Base-by-base conservation (phyloP, 306 rosid species). In the Oemleria cerasiformis region DNA sequence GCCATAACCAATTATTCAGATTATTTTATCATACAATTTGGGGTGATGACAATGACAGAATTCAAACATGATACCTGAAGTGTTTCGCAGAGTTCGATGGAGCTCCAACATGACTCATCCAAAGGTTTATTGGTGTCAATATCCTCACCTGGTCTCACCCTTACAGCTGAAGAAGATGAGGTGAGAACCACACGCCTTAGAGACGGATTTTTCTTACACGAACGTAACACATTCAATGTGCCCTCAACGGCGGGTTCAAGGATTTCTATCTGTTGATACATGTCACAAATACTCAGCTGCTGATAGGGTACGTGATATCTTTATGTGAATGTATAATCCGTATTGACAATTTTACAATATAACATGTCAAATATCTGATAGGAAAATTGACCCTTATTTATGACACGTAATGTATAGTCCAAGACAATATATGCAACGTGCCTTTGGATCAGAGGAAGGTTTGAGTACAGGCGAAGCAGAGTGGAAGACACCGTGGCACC, bases 401-500 rank as follows among this genome's bases (percentile, higher is more conserved):
- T 12, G 14, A 30, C 36, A 45, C 5, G 50, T 10, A 13, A 12
- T 11, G 14, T 43, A 43, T 43, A 1, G 30, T 54, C 36, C 36
- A 9, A 20, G 39, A 57, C 1, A 15, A 3, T 49, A 49, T 49
- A 49, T 49, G 19, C 42, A 64, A 53, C 63, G 4, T 70, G 83
- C 97, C 96, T 91, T 85, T 16, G 98, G 92, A 82, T 91, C 84
- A 40, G 92, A 72, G 5, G 85, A 68, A 74, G 73, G 76, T 49
- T 55, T 88, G 34, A 87, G 74, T 4, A 91, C 98, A 15, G 98
- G 98, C 43, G 97, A 94, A 74, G 97, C 97, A 0, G 92, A 84
- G 75, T 94, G 97, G 80, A 94, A 94, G 45, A 94, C 92, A 30
- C 97, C 96, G 68, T 82, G 78, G 70, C 98, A 91, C 65, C 92